A percentile compares a stretch with the other conserved stretches of the same genome.
phyloP scores from a whole-genome alignment of 2,329 filamentous ascomycete species.

The Zymoseptoria crescenta region DNA sequence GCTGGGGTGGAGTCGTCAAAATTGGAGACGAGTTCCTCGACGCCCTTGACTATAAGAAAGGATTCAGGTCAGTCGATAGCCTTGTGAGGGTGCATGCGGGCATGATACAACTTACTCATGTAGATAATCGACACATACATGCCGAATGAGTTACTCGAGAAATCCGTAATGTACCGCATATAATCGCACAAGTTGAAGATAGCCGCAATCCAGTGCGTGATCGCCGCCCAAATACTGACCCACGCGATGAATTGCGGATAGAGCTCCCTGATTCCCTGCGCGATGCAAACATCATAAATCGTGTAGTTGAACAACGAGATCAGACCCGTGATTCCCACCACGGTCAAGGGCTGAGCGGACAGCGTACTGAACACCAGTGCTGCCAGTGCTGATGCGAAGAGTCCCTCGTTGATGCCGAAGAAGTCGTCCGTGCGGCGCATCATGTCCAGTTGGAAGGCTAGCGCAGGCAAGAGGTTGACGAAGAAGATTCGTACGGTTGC shows the following conservation, averaged over 20 bases:
- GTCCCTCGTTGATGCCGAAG: constrained; percentile 50
- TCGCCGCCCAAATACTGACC: constrained; percentile 50
- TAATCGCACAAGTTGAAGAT: constrained; percentile 49
- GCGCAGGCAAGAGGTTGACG: constrained; percentile 50
- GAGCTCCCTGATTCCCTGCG: constrained; percentile 40
- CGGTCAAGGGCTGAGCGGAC: constrained; percentile 47
- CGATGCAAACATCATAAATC: constrained; percentile 49
- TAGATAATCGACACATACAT: constrained; percentile 52
- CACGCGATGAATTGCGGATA: constrained; percentile 50
- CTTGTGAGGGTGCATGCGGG: background rate
- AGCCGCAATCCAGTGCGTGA: constrained; percentile 50
- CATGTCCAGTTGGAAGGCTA: constrained; percentile 54
- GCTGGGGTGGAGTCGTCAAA: constrained; percentile 35
- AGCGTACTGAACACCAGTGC: constrained; percentile 48
- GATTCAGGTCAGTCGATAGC: constrained; percentile 6
- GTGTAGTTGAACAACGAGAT: constrained; percentile 52
- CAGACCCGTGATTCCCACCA: constrained; percentile 50
- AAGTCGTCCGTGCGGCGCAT: constrained; percentile 43
- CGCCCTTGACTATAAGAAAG: constrained; percentile 42
- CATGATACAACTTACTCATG: constrained; percentile 30
- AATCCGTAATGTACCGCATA: constrained; percentile 53
- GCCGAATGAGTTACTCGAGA: constrained; percentile 47
- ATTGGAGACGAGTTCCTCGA: constrained; percentile 48
- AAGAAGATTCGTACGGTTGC: constrained; percentile 53
- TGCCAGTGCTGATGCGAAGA: constrained; percentile 49